phyloP scores from a whole-genome alignment of 768 basidiomycete genomes.

The Auriscalpium orientale region DNA sequence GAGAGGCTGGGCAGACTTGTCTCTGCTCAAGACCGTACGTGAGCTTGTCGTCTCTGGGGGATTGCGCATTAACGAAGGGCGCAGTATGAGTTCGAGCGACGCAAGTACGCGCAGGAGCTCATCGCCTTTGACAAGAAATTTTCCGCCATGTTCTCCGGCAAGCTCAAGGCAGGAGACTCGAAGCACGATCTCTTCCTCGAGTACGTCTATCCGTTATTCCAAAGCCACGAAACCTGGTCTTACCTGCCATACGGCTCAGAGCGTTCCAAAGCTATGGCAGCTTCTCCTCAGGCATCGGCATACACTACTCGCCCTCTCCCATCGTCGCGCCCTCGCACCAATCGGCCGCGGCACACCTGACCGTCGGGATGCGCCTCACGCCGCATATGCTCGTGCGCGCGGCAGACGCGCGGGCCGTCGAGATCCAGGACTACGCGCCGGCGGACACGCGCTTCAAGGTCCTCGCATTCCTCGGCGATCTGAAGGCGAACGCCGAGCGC shows the following conservation, averaged over 20 bases:
- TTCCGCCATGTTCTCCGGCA: conserved; percentile 45
- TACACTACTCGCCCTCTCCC: conserved; percentile 38
- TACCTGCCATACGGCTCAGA: conserved; percentile 17
- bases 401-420: conserved; percentile 37
- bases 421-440: conserved; percentile 43
- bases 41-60: background rate
- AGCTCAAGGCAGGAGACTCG: conserved; percentile 33
- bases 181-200: conserved; percentile 40
- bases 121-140: conserved; percentile 47
- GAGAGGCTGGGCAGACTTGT: conserved; percentile 37
- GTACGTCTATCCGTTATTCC: conserved; percentile 20
- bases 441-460: conserved; percentile 44
- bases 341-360: conserved; percentile 29
- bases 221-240: background rate
- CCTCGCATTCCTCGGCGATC: conserved; percentile 37
- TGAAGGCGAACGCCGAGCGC: conserved; percentile 16
- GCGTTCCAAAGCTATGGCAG: conserved; percentile 38
- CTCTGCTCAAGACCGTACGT: conserved; percentile 39
- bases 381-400: conserved; percentile 40
- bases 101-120: conserved; percentile 45
- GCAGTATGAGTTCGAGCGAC: conserved; percentile 47
- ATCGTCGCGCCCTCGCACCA: conserved; percentile 30
- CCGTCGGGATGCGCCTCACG: conserved; percentile 43
- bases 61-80: background rate
- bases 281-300: conserved; percentile 42